Percentiles rank a stretch among this genome's conserved stretches.
These are phyloP conservation scores for Dioszegia crocea DNA, from an alignment of 768 basidiomycete genomes.

Conservation along the genomic window DNA sequence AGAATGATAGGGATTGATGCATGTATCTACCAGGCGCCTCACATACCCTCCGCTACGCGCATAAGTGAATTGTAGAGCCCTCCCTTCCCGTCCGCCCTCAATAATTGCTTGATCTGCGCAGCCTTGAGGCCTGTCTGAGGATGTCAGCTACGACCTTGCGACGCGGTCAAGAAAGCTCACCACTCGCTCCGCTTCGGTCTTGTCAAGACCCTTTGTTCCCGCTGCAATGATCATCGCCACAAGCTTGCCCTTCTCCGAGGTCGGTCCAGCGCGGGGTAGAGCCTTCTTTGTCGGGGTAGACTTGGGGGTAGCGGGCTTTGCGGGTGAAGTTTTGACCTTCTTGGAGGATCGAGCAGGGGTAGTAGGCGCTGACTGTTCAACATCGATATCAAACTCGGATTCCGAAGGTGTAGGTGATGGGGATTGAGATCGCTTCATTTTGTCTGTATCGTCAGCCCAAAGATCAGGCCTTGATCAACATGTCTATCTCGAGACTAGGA, in stretches of 20 bases:
- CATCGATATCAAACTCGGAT: too few relatives aligned
- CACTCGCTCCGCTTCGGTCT: conserved; percentile 5
- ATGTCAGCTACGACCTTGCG: background rate
- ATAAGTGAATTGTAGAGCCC: background rate
- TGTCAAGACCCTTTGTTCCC: conserved; percentile 9
- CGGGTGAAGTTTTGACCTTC: too few relatives aligned
- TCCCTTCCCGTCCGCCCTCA: conserved; percentile 19
- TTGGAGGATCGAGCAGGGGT: too few relatives aligned
- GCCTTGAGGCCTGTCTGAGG: conserved; percentile 17
- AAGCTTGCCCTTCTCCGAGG: conserved; percentile 3
- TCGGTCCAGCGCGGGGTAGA: too few relatives aligned
- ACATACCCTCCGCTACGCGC: too few relatives aligned
- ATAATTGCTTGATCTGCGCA: conserved; percentile 12
- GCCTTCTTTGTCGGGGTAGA: too few relatives aligned
- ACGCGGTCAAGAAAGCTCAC: background rate
- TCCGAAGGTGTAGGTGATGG: too few relatives aligned
- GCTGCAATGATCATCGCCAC: conserved; percentile 13
- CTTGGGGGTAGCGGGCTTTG: too few relatives aligned
- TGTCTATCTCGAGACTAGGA: too few relatives aligned
- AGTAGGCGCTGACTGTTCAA: background rate
- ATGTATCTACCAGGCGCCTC: too few relatives aligned
- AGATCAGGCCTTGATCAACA: background rate
- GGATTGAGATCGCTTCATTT: background rate
- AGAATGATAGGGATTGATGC: too few relatives aligned
- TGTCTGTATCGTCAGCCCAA: background rate